Percentiles rank a stretch among this genome's conserved stretches.
Conservation (phyloP, 2,329 filamentous ascomycete genomes). For the Venturiaceae sp. region DNA sequence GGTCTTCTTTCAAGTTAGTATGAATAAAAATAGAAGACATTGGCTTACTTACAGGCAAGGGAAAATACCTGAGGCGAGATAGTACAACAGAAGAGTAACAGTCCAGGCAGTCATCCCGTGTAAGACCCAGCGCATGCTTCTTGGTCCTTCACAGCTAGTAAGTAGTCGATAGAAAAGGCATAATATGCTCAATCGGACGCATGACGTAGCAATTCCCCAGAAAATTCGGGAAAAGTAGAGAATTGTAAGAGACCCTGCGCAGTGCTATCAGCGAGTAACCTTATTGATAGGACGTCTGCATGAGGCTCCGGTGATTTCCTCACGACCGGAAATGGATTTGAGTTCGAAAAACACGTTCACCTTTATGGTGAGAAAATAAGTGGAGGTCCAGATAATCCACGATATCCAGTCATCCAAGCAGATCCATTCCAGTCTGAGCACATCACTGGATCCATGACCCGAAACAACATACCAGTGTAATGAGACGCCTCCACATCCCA, state of each 20-base stretch:
- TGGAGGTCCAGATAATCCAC: no score
- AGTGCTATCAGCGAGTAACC: neutral
- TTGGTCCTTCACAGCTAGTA: slow-evolving; percentile 25
- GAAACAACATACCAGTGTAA: neutral
- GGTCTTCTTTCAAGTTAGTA: slow-evolving; percentile 17
- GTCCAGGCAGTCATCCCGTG: slow-evolving; percentile 28
- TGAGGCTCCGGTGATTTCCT: no score
- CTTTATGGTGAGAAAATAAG: no score
- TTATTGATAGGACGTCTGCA: no score
- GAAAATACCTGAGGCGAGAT: slow-evolving; percentile 26
- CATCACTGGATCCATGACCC: neutral
- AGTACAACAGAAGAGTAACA: slow-evolving; percentile 26
- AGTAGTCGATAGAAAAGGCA: slow-evolving; percentile 37
- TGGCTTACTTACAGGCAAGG: slow-evolving; percentile 23
- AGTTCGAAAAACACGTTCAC: no score
- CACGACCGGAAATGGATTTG: no score
- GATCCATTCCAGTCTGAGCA: no score
- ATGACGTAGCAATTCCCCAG: slow-evolving; percentile 31
- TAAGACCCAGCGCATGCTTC: slow-evolving; percentile 27
- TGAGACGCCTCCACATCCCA: slow-evolving; percentile 7
- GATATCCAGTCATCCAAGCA: no score
- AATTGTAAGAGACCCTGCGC: slow-evolving; percentile 15
- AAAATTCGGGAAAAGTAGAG: slow-evolving; percentile 32
- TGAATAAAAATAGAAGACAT: neutral
- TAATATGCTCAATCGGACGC: slow-evolving; percentile 33